Evolutionary conservation across 495 filamentous ascomycete species (phyloP).

Genomic region (Penicillium robsamsonii): DNA sequence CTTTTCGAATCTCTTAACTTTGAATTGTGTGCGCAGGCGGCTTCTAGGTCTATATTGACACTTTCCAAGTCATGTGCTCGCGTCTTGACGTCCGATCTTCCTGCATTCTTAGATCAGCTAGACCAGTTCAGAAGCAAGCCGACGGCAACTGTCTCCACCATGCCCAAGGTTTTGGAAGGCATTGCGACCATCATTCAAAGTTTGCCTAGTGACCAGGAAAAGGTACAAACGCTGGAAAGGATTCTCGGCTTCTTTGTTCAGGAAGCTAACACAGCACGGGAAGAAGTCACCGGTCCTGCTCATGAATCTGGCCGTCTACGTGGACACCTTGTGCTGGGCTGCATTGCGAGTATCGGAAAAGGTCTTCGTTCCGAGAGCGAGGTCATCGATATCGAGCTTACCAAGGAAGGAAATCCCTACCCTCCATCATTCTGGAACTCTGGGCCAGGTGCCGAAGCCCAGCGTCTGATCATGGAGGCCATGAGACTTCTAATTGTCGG

Average conservation of each 20-base stretch:
- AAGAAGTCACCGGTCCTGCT: constrained; percentile 34
- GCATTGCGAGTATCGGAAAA: constrained; percentile 72
- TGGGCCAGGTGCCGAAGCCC: constrained; percentile 52
- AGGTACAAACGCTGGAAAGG: constrained; percentile 57
- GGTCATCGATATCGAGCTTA: constrained; percentile 61
- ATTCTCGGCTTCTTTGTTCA: constrained; percentile 61
- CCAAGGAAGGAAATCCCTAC: constrained; percentile 34
- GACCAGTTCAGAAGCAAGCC: constrained; percentile 58
- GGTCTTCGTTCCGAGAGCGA: constrained; percentile 72
- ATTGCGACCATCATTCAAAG: constrained; percentile 85
- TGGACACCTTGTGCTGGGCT: constrained; percentile 65
- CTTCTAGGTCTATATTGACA: constrained; percentile 76
- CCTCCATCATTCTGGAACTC: constrained; percentile 58
- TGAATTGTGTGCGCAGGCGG: constrained; percentile 60
- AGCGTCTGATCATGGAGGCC: constrained; percentile 56
- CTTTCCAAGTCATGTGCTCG: constrained; percentile 79
- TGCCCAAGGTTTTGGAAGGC: constrained; percentile 77
- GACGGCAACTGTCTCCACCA: constrained; percentile 64
- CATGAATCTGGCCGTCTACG: constrained; percentile 50
- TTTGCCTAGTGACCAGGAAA: constrained; percentile 60
- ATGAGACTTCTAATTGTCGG: constrained; percentile 49
- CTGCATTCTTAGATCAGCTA: constrained; percentile 76
- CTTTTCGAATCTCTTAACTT: constrained; percentile 74
- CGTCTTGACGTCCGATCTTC: constrained; percentile 66
- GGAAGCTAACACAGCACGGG: constrained; percentile 36